A percentile compares a stretch with the other conserved stretches of the same genome.
Conservation (phyloP, 2,329 filamentous ascomycete species). For the Monosporascus sp. region DNA sequence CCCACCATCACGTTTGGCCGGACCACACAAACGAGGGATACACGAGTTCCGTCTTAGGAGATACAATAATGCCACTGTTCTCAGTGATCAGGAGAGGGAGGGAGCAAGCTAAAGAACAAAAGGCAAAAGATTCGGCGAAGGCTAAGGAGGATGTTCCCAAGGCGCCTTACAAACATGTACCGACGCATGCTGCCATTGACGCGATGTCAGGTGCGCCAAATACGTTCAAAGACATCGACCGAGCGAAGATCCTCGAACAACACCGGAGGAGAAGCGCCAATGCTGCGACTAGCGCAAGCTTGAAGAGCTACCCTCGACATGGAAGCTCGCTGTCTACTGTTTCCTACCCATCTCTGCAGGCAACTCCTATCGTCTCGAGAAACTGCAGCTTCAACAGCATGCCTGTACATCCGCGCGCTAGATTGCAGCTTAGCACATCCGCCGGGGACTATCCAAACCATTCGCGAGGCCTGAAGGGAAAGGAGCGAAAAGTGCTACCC, state of each 20-base stretch:
- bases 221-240: slow-evolving; percentile 43
- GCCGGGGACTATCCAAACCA: slow-evolving; percentile 12
- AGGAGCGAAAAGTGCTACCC: slow-evolving; percentile 16
- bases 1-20: too few species aligned
- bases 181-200: slow-evolving; percentile 56
- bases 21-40: too few species aligned
- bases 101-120: slow-evolving; percentile 51
- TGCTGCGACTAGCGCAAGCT: slow-evolving; percentile 30
- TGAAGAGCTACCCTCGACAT: slow-evolving; percentile 34
- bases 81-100: slow-evolving; percentile 46
- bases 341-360: slow-evolving; percentile 38
- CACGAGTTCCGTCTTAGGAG: too few species aligned
- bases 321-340: slow-evolving; percentile 42
- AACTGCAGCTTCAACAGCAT: slow-evolving; percentile 39
- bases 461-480: slow-evolving; percentile 17
- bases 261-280: slow-evolving; percentile 45
- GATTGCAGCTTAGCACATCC: slow-evolving; percentile 11
- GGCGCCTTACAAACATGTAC: slow-evolving; percentile 52
- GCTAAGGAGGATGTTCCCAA: slow-evolving; percentile 36
- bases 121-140: slow-evolving; percentile 41
- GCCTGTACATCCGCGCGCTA: slow-evolving; percentile 20
- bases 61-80: slow-evolving; percentile 49
- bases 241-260: slow-evolving; percentile 42
- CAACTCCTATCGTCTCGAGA: slow-evolving; percentile 32
- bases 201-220: slow-evolving; percentile 49